Base-by-base conservation (phyloP, 306 rosid species). In the Begonia fuchsioides region DNA sequence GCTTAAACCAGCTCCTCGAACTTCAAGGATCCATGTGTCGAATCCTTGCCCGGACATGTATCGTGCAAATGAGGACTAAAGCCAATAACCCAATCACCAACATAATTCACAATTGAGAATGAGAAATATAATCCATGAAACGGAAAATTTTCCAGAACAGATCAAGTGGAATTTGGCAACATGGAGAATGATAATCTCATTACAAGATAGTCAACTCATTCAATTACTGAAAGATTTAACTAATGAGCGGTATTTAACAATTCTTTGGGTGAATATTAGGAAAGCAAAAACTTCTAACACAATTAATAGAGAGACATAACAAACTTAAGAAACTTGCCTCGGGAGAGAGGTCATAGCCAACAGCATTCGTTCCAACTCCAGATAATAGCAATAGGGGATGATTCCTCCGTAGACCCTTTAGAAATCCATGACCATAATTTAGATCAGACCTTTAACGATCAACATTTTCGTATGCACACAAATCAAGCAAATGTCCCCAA, bases 11-110 rank as follows among this genome's bases (percentile, higher is more conserved):
- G 80, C 60, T 17, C 97, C 97, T 44, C 97, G 72, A 65, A 88
- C 69, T 71, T 84, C 97, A 54, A 88, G 86, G 69, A 63, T 74
- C 97, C 97, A 88, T 1, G 97, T 78, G 72, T 88, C 96, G 49
- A 76, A 88, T 59, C 96, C 95, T 63, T 78, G 77, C 0, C 67
- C 63, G 14, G 95, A 68, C 96, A 88, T 83, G 68, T 55, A 69
- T 51, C 95, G 83, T 0, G 86, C 95, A 72, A 84, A 84, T 58
- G 97, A 88, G 53, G 67, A 62, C 95, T 88, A 68, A 48, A 69
- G 67, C 62, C 51, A 68, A 47, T 17, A 47, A 43, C 4, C 5
- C 12, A 38, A 60, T 64, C 11, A 26, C 58, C 50, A 71, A 13
- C 14, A 44, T 49, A 12, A 14, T 19, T 39, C 46, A 38, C 39